A percentile compares a stretch with the other conserved stretches of the same genome.
Evolutionary conservation across 208 protist species (phyloP).

Genomic region (Trypanosoma rangeli): DNA sequence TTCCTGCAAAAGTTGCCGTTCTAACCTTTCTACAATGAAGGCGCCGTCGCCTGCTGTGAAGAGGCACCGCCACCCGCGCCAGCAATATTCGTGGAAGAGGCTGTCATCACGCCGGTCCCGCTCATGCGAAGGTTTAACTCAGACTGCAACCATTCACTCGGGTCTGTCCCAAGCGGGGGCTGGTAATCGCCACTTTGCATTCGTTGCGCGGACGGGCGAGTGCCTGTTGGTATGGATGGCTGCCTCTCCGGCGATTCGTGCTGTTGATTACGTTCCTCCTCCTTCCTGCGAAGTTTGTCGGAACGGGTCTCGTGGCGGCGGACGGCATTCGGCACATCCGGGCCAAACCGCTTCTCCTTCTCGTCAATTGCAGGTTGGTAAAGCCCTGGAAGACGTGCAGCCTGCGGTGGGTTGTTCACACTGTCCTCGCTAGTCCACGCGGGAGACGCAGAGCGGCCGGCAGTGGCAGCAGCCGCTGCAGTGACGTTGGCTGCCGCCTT

Average conservation of each 20-base stretch:
- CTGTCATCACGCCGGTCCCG: background rate
- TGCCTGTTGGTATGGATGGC: background rate
- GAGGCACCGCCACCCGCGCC: background rate
- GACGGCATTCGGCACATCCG: conserved; percentile 72
- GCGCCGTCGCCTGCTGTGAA: background rate
- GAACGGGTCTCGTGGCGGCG: conserved; percentile 74
- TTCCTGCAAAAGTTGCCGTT: background rate
- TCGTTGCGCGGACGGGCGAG: conserved; percentile 9
- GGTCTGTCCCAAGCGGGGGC: conserved; percentile 79
- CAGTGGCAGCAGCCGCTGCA: conserved; percentile 9
- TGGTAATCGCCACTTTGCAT: conserved; percentile 59
- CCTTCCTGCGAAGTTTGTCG: conserved; percentile 69
- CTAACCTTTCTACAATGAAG: background rate
- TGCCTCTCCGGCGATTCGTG: conserved; percentile 14
- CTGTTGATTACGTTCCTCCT: conserved; percentile 45
- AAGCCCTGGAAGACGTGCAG: conserved; percentile 50
- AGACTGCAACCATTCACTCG: conserved; percentile 38
- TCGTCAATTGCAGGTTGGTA: conserved; percentile 76
- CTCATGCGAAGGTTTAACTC: conserved; percentile 5
- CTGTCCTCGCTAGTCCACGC: background rate
- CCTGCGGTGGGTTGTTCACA: background rate
- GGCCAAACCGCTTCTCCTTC: conserved; percentile 71
- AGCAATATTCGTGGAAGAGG: background rate
- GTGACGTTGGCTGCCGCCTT: background rate
- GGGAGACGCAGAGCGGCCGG: background rate